These are phyloP conservation scores for Candida sp. DNA, from an alignment of 1,139 yeast species.

Conservation along the genomic window DNA sequence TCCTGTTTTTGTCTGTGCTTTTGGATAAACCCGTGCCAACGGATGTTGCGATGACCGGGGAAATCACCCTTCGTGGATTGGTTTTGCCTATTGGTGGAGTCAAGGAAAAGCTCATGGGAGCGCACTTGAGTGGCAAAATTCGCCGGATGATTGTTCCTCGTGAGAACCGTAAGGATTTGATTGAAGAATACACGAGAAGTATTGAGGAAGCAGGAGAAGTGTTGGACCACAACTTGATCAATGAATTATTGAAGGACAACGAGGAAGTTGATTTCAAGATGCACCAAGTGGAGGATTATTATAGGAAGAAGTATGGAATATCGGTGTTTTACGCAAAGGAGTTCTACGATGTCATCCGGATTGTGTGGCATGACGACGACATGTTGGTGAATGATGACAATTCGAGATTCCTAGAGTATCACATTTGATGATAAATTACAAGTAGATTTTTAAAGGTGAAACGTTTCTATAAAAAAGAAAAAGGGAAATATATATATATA, in stretches of 20 bases:
- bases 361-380: constrained; percentile 66
- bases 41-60: constrained; percentile 92
- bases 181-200: constrained; percentile 53
- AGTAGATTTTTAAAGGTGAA: no score
- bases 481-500: neutral
- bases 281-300: constrained; percentile 51
- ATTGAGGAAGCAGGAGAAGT: constrained; percentile 32
- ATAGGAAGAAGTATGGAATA: constrained; percentile 56
- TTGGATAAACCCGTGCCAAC: constrained; percentile 69
- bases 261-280: constrained; percentile 30
- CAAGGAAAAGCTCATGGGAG: constrained; percentile 84
- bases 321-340: constrained; percentile 70
- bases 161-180: constrained; percentile 71
- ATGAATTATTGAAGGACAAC: constrained; percentile 42
- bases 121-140: constrained; percentile 65
- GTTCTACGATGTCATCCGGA: constrained; percentile 74
- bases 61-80: constrained; percentile 84
- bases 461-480: neutral
- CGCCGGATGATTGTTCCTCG: constrained; percentile 70
- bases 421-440: constrained; percentile 21
- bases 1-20: constrained; percentile 76
- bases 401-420: constrained; percentile 41
- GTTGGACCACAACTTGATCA: constrained; percentile 25
- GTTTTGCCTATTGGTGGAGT: constrained; percentile 92
- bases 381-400: constrained; percentile 34